Evolutionary conservation across 768 basidiomycete species (phyloP), one percentile per base, ranked within the genome.

Genomic region (Mycena leptocephala): DNA sequence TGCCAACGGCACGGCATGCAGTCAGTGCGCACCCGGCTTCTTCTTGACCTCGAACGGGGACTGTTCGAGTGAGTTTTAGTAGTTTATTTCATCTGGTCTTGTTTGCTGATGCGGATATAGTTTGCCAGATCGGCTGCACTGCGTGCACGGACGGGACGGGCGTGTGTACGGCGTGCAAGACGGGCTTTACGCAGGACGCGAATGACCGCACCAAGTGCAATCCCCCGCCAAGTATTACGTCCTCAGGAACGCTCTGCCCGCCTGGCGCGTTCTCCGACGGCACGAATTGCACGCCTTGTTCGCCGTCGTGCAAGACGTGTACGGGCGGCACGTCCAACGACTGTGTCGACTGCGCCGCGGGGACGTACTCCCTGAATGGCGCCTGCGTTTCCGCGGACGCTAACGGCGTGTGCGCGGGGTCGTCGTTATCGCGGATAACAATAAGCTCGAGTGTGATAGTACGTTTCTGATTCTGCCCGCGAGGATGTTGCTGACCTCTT

Each of bases 391-490:
- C 89, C 35, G 88, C 93, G 32, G 90, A 92, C 79, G 81, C 84
- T 0, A 89, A 91, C 63, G 96, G 96, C 0, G 90, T 96, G 8
- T 97, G 96, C 81, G 84, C 89, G 32, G 92, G 92, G 1, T 89
- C 92, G 14, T 89, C 86, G 46, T 83, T 94, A 91, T 97, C 48
- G 95, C 92, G 22, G 94, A 97, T 76, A 95, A 95, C 76, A 89
- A 90, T 81, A 97, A 96, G 85, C 85, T 88, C 22, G 92, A 92
- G 70, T 97, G 96, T 80, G 95, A 97, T 79, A 89, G 95, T 96
- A 79, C 80, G 93, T 88, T 43, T 51, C 8, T 39, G 63, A 26
- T 33, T 64, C 9, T 55, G 48, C 20, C 24, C 16, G 62, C 41
- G 1, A 11, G 0, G 13, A 20, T 53, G 22, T 30, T 65, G n/a